Conservation (phyloP, 208 protist species). For the Leishmania turanica region DNA sequence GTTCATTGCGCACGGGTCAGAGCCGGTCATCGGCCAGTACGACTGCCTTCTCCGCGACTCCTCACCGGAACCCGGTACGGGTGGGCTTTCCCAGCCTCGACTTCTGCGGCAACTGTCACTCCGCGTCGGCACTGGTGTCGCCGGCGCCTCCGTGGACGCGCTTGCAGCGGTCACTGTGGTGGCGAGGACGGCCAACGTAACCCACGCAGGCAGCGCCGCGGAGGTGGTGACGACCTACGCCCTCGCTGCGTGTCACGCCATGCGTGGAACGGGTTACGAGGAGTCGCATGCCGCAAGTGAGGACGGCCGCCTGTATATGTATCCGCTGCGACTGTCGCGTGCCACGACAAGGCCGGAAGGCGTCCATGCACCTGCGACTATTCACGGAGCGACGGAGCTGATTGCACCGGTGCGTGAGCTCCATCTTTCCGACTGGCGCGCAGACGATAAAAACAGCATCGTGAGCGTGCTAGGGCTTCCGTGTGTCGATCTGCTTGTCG, state of each 20-base stretch:
- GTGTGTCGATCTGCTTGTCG: constrained; percentile 1
- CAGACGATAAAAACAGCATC: constrained; percentile 1
- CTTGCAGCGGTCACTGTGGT: neutral
- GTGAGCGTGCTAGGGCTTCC: constrained; percentile 28
- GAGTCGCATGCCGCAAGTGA: neutral
- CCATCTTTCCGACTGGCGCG: neutral
- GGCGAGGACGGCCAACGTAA: neutral
- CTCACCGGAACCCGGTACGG: neutral
- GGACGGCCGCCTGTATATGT: constrained; percentile 8
- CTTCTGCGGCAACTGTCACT: constrained; percentile 11
- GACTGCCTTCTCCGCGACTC: constrained; percentile 64
- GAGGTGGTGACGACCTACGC: constrained; percentile 5
- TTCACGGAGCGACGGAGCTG: neutral
- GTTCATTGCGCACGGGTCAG: constrained; percentile 45
- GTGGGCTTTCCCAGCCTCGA: constrained; percentile 12
- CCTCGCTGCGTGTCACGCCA: constrained; percentile 6
- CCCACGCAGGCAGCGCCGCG: neutral
- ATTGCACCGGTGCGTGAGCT: constrained; percentile 9
- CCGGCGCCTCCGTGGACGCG: neutral
- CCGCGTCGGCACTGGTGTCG: neutral
- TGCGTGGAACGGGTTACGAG: neutral
- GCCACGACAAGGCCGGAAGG: neutral
- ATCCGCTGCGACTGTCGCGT: neutral
- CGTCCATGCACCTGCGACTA: neutral
- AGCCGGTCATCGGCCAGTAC: constrained; percentile 69